phyloP scores from a whole-genome alignment of 2,329 filamentous ascomycete species.

The Diaporthe citrichinensis region DNA sequence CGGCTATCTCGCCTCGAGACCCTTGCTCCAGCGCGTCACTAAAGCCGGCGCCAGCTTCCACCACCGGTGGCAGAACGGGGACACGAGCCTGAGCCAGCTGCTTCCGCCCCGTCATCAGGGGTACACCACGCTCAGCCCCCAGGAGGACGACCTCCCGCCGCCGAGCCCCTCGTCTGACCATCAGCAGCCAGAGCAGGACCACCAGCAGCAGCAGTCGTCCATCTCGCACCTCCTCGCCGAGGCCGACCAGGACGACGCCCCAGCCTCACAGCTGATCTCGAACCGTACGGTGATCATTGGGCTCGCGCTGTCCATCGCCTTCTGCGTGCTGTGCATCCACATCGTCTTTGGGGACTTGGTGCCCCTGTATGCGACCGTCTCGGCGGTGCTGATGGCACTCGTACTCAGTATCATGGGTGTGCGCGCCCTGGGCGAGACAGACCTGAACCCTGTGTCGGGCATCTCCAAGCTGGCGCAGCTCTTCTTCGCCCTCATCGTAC shows the following conservation, averaged over 20 bases:
- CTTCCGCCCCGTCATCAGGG: slow-evolving; percentile 40
- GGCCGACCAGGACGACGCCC: slow-evolving; percentile 80
- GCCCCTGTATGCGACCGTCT: slow-evolving; percentile 80
- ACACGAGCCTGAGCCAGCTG: slow-evolving; percentile 15
- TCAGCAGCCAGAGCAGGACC: slow-evolving; percentile 29
- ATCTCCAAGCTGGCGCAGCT: slow-evolving; percentile 98
- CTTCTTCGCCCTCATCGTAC: slow-evolving; percentile 92
- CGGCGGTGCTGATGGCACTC: slow-evolving; percentile 88
- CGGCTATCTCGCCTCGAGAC: slow-evolving; percentile 79
- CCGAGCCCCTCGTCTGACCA: slow-evolving; percentile 42
- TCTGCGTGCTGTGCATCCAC: slow-evolving; percentile 87
- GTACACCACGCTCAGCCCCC: slow-evolving; percentile 44
- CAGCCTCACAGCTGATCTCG: slow-evolving; percentile 84
- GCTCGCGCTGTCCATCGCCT: slow-evolving; percentile 79
- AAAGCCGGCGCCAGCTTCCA: slow-evolving; percentile 28
- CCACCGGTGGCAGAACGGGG: slow-evolving; percentile 28
- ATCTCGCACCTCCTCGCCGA: slow-evolving; percentile 45
- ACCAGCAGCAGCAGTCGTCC: slow-evolving; percentile 45
- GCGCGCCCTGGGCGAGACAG: slow-evolving; percentile 82
- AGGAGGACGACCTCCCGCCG: slow-evolving; percentile 38
- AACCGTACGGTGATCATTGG: slow-evolving; percentile 79
- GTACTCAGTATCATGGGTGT: slow-evolving; percentile 82
- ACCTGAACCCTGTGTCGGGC: slow-evolving; percentile 95
- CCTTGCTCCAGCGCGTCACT: slow-evolving; percentile 60
- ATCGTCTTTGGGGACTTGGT: slow-evolving; percentile 87